phyloP scores from a whole-genome alignment of 2,329 filamentous ascomycete species.

The Venturiaceae sp. region DNA sequence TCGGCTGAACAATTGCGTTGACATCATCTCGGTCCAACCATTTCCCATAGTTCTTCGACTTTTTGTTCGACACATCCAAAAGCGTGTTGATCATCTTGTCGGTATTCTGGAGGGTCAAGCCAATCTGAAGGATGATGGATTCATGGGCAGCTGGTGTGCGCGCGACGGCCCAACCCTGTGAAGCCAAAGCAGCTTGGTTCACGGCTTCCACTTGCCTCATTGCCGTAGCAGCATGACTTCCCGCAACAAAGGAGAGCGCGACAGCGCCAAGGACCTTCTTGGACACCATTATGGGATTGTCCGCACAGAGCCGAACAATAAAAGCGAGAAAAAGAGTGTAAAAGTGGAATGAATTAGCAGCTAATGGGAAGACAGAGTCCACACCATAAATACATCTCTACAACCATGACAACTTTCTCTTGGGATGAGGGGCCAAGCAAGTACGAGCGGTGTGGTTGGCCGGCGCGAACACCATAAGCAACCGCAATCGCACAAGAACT shows the following conservation, averaged over 20 bases:
- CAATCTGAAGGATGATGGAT: background rate
- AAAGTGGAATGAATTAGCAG: no score
- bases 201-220: constrained; percentile 2
- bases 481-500: background rate
- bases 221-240: background rate
- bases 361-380: background rate
- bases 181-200: background rate
- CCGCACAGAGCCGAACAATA: background rate
- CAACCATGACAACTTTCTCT: background rate
- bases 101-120: background rate
- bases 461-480: background rate
- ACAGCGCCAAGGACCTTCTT: background rate
- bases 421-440: background rate
- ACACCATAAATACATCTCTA: background rate
- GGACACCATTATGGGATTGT: background rate
- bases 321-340: background rate
- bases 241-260: background rate
- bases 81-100: background rate
- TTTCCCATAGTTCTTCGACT: constrained; percentile 40
- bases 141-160: background rate
- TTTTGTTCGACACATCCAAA: background rate
- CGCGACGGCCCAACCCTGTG: background rate
- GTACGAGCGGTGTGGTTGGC: background rate
- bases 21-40: constrained; percentile 52
- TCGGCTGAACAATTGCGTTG: constrained; percentile 42